These are phyloP conservation scores for Grosmannia clavigera DNA, from an alignment of 2,329 filamentous ascomycete genomes.

Conservation along the genomic window DNA sequence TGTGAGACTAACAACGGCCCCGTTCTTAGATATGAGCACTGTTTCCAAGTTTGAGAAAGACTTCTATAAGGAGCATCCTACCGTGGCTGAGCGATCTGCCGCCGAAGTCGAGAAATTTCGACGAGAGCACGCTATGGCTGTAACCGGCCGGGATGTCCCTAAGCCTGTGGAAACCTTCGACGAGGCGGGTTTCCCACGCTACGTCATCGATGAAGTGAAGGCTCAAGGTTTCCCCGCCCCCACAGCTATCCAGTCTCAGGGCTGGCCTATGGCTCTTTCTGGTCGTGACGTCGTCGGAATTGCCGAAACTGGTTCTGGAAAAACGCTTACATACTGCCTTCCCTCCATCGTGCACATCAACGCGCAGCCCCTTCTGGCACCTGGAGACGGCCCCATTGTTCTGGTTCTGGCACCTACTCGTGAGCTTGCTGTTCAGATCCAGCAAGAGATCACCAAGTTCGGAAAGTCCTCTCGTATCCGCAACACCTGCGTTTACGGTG, in stretches of 20 bases:
- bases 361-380: conserved; percentile 88
- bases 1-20: neutral
- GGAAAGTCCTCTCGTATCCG: conserved; percentile 95
- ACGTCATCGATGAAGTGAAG: conserved; percentile 98
- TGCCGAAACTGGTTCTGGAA: conserved; percentile 97
- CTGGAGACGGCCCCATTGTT: conserved; percentile 92
- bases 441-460: conserved; percentile 97
- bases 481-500: conserved; percentile 98
- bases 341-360: conserved; percentile 99
- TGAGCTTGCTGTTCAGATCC: conserved; percentile 96
- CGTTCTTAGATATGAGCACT: conserved; percentile 52
- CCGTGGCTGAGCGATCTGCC: conserved; percentile 59
- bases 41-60: conserved; percentile 98
- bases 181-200: conserved; percentile 90
- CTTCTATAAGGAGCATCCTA: conserved; percentile 93
- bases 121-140: conserved; percentile 69
- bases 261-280: conserved; percentile 97
- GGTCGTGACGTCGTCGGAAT: conserved; percentile 98
- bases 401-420: conserved; percentile 91
- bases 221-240: conserved; percentile 89
- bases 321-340: conserved; percentile 96
- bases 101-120: conserved; percentile 84
- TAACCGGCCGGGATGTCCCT: conserved; percentile 70
- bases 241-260: conserved; percentile 94
- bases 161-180: conserved; percentile 96